Evolutionary conservation across 805 yeast genomes (phyloP), one percentile per base, ranked within the genome.

Genomic region (Ogataea pini): DNA sequence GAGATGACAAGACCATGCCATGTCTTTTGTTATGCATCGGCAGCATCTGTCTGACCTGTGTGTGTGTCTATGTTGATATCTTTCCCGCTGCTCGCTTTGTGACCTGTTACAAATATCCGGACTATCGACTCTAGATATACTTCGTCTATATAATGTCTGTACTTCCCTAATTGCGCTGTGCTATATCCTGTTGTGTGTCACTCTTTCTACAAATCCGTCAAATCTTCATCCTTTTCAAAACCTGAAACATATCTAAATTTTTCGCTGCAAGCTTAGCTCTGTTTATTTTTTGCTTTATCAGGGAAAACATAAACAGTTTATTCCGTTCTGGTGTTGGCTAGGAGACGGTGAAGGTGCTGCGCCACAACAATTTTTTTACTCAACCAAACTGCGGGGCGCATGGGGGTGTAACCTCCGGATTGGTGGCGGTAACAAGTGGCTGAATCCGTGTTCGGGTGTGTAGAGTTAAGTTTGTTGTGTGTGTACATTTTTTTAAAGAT

Each of bases 11-110:
- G 10, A 56, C 52, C 46, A 56, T 44, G 36, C 60, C 60, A 40
- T 56, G 60, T 42, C 60, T 44, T 39, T 56, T 56, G 38, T 44
- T 53, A 28, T 54, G 38, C 25, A 53, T 41, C 13, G 55, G 42
- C 32, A 49, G 41, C 50, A 47, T 50, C 36, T n/a, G 37, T 50
- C 36, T n/a, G 37, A 12, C 40, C 19, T 12, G 8, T 7, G 17
- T 24, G 12, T 7, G 19, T 19, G n/a, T 19, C 8, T 6, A 22
- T 22, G 25, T 8, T 22, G 8, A 22, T 22, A 22, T 22, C 25
- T 22, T 24, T 34, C 27, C 17, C 40, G 29, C 32, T 42, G 24
- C 34, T 31, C 18, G 17, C 18, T 27, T 16, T 42, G 45, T 49
- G 38, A 49, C 49, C 25, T 29, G 49, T 49, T 40, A 29, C 49